Percentiles rank a stretch among this genome's conserved stretches.
These are phyloP conservation scores for Pulveroboletus sp. DNA, from an alignment of 768 basidiomycete genomes.

Conservation along the genomic window DNA sequence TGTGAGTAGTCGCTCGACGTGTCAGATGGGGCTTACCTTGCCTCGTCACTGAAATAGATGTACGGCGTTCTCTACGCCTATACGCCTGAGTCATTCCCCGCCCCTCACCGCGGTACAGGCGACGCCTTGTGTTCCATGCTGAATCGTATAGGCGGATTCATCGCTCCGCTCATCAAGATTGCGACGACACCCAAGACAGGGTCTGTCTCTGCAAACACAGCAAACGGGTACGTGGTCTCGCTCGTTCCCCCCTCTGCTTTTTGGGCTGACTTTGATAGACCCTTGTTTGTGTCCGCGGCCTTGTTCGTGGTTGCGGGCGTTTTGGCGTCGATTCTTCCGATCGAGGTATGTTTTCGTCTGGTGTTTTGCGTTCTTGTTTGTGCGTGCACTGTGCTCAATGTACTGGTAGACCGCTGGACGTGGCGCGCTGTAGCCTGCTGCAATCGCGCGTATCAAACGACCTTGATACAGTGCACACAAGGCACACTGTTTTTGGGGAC, in stretches of 20 bases:
- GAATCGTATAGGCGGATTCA: constrained; percentile 47
- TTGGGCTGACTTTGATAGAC: constrained; percentile 22
- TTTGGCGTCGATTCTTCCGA: constrained; percentile 42
- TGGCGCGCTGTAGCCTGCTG: constrained; percentile 17
- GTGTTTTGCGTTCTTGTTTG: neutral
- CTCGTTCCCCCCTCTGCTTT: neutral
- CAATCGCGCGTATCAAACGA: no score
- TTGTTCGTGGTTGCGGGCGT: constrained; percentile 42
- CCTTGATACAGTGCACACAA: no score
- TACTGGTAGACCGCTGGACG: constrained; percentile 25
- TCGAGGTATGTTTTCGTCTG: constrained; percentile 36
- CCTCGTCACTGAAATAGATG: constrained; percentile 36
- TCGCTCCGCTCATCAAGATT: constrained; percentile 50
- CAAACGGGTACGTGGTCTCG: constrained; percentile 34
- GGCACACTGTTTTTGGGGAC: no score
- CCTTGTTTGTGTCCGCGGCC: constrained; percentile 48
- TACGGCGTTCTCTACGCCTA: constrained; percentile 56
- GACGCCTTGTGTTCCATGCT: constrained; percentile 48
- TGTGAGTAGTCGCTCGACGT: constrained; percentile 24
- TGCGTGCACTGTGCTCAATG: neutral
- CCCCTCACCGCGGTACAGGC: constrained; percentile 54
- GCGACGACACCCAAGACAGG: constrained; percentile 37
- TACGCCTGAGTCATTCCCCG: constrained; percentile 60
- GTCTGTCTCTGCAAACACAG: constrained; percentile 25
- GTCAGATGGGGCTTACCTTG: neutral